phyloP scores from a whole-genome alignment of 1,284 basidiomycete species.

The Vanrija sp. region DNA sequence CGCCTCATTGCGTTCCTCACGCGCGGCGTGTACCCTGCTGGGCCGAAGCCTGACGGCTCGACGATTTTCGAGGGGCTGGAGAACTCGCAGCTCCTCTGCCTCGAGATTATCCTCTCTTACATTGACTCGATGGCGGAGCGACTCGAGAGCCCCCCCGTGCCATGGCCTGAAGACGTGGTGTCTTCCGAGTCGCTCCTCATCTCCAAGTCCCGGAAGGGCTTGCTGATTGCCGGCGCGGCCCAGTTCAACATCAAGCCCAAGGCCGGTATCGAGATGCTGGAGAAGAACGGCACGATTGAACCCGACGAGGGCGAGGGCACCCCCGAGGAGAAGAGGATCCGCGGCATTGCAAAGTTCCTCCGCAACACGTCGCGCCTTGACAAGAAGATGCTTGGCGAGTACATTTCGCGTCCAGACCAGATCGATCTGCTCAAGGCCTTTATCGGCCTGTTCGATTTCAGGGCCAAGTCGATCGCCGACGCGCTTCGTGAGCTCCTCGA shows the following conservation, averaged over 20 bases:
- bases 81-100: conserved; percentile 76
- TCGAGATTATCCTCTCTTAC: conserved; percentile 83
- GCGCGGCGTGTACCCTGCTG: conserved; percentile 71
- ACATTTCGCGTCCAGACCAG: conserved; percentile 84
- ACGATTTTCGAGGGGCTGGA: conserved; percentile 59
- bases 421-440: conserved; percentile 80
- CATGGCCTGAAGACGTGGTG: conserved; percentile 60
- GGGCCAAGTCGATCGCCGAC: conserved; percentile 85
- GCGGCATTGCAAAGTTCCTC: conserved; percentile 67
- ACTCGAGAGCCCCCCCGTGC: conserved; percentile 61
- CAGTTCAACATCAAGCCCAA: conserved; percentile 97
- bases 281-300: conserved; percentile 76
- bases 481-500: conserved; percentile 93
- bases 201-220: conserved; percentile 78
- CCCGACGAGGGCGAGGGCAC: conserved; percentile 33
- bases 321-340: conserved; percentile 40
- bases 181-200: conserved; percentile 60
- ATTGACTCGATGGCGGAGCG: conserved; percentile 84
- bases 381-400: conserved; percentile 92
- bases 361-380: conserved; percentile 82
- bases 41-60: conserved; percentile 35
- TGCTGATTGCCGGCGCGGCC: conserved; percentile 76
- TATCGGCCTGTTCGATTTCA: conserved; percentile 85
- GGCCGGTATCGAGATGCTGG: conserved; percentile 80
- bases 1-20: conserved; percentile 84